Evolutionary conservation across 2,329 filamentous ascomycete genomes (phyloP), one percentile per base, ranked within the genome.

Genomic region (Penicillium sp.): DNA sequence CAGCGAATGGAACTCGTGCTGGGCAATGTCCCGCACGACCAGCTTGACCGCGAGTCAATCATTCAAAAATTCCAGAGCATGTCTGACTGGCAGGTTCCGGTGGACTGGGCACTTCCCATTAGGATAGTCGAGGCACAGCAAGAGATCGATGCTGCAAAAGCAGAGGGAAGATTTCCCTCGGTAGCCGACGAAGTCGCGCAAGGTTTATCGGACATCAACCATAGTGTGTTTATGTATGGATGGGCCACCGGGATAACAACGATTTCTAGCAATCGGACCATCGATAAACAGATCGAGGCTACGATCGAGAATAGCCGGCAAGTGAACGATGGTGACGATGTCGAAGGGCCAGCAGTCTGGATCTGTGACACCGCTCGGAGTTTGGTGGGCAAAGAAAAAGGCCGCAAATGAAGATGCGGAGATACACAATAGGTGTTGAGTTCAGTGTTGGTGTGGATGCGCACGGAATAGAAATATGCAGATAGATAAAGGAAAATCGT

Each of bases 171-270:
- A 10, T 69, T 85, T 7, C 82, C 80, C 18, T 54, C 65, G 12
- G 74, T 81, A 10, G 71, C 65, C 42, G 65, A 61, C 33, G 73
- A 63, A 58, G 78, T 79, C 46, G 75, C 65, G 4, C 60, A 74
- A 7, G 72, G 76, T 5, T 73, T 89, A 45, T 84, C 81, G 0
- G 70, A 77, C 10, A 84, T 89, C 50, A 91, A 90, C 61, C 72
- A 79, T 46, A 85, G 86, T 17, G 87, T 90, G 7, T 90, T 91
- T 64, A 75, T 88, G 46, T 85, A 85, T 63, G 88, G 88, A 13
- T 92, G 89, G 89, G 78, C 78, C 8, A 72, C 75, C 7, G 75
- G 79, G 0, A 65, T 81, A 21, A 88, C 86, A 1, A 91, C 88
- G 0, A 72, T 92, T 45, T 90, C 87, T 3, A 87, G 85, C 55